These are phyloP conservation scores for Sporopachydermia lactativora DNA, from an alignment of 805 yeast species.

Conservation along the genomic window DNA sequence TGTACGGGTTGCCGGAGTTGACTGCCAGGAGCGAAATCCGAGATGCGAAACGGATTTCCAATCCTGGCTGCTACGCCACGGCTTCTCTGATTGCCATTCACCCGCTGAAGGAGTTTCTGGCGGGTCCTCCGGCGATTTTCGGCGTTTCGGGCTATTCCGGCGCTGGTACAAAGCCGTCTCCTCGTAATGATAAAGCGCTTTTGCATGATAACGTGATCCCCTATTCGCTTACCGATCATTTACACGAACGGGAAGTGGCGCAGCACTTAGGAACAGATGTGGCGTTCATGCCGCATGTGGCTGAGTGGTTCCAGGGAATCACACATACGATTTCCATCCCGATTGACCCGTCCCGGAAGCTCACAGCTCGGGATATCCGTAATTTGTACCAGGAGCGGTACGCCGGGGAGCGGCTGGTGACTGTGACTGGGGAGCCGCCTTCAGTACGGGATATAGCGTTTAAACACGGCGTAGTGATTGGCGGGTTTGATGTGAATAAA, in stretches of 20 bases:
- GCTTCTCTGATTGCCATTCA: constrained; percentile 71
- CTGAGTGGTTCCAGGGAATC: constrained; percentile 87
- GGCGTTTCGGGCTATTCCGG: constrained; percentile 86
- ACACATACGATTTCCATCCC: constrained; percentile 71
- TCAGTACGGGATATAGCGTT: constrained; percentile 67
- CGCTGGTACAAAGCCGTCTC: constrained; percentile 86
- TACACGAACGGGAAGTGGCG: constrained; percentile 72
- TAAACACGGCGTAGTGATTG: constrained; percentile 70
- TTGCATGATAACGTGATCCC: constrained; percentile 63
- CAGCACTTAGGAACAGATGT: constrained; percentile 49
- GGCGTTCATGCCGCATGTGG: constrained; percentile 77
- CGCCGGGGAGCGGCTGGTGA: constrained; percentile 56
- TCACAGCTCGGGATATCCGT: constrained; percentile 54
- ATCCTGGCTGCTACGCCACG: constrained; percentile 85
- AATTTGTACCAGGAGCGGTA: constrained; percentile 60
- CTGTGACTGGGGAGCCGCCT: constrained; percentile 66
- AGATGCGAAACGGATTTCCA: constrained; percentile 55
- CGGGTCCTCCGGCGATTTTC: constrained; percentile 55
- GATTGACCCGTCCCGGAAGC: constrained; percentile 28
- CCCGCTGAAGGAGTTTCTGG: constrained; percentile 45
- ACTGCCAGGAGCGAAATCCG: constrained; percentile 47
- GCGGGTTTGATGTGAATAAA: constrained; percentile 73
- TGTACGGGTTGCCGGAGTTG: constrained; percentile 73
- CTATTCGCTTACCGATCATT: constrained; percentile 70
- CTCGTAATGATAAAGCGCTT: constrained; percentile 57